Evolutionary conservation across 2,329 filamentous ascomycete genomes (phyloP), one percentile per base, ranked within the genome.

Genomic region (Colletotrichum musicola): DNA sequence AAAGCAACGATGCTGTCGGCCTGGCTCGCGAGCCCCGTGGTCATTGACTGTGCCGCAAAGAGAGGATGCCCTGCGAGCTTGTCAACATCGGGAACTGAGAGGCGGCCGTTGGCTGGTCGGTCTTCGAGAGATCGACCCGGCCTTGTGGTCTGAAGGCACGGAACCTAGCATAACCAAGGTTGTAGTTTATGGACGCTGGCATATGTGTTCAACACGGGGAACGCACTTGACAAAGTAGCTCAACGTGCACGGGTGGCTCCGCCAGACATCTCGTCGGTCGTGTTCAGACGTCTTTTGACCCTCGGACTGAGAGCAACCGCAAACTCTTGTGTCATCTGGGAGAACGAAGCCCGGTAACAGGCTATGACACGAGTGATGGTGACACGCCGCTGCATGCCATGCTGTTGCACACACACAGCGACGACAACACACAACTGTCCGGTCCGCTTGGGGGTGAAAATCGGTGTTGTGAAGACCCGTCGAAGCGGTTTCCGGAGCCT

Each of bases 331-430:
- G 56, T 38, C 22, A 50, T 56, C 25, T 44, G 38, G 7, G 27
- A 18, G 44, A 56, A 42, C 9, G 46, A 40, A 38, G 55, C 55
- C 50, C 46, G 50, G n/a, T 59, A 44, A 69, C 25, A 60, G 56
- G 50, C 42, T 57, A 47, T 20, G 22, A 61, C 62, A 69, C 62
- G 62, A 66, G 42, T 56, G 47, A 46, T 49, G 18, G 66, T 66
- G 4, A 46, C 62, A 61, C 62, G 22, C 25, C 51, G 47, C 46
- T 67, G 40, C 62, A 57, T 27, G 14, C 35, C 30, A 14, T 57
- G 20, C 18, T 6, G 42, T 53, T 30, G 56, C 46, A 56, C 30
- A 35, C 30, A 35, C 30, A 35, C 30, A 35, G 30, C 30, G 12
- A 10, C 30, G 10, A 35, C 30, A 35, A 35, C 30, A 30, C 27